Evolutionary conservation across 2,329 filamentous ascomycete genomes (phyloP).

Genomic region (Colletotrichum sansevieriae): DNA sequence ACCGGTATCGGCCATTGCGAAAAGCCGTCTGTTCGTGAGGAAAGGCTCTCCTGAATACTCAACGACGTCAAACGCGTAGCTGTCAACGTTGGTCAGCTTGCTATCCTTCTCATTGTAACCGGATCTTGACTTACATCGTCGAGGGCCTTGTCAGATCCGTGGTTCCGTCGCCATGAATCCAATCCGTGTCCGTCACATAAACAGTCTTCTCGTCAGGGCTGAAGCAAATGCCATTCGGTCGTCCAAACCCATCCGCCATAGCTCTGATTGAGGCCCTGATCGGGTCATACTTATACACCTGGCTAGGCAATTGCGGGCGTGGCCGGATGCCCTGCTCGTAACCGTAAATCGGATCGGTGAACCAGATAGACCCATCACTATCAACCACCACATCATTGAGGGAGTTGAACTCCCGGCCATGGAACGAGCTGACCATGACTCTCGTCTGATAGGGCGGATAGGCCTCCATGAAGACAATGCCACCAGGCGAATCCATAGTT

Average conservation of each 20-base stretch:
- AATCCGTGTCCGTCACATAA: constrained; percentile 61
- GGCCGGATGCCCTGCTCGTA: constrained; percentile 62
- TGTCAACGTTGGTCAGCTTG: constrained; percentile 38
- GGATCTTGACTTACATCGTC: constrained; percentile 41
- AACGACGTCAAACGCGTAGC: constrained; percentile 54
- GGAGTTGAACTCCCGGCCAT: constrained; percentile 60
- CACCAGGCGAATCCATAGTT: constrained; percentile 44
- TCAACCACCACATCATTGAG: constrained; percentile 62
- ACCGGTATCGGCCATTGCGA: constrained; percentile 62
- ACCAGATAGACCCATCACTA: constrained; percentile 61
- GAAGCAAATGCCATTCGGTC: constrained; percentile 61
- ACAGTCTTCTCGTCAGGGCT: constrained; percentile 58
- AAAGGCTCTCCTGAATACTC: constrained; percentile 50
- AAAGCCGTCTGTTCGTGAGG: constrained; percentile 59
- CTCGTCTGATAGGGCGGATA: constrained; percentile 48
- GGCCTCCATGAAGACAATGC: constrained; percentile 50
- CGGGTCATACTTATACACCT: constrained; percentile 63
- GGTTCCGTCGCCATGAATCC: constrained; percentile 50
- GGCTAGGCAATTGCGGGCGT: constrained; percentile 57
- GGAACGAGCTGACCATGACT: constrained; percentile 54
- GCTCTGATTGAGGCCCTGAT: constrained; percentile 54
- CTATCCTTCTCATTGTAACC: neutral
- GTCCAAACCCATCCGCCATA: constrained; percentile 61
- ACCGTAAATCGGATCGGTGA: constrained; percentile 64
- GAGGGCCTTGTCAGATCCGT: constrained; percentile 41